Evolutionary conservation across 1,139 yeast species (phyloP).

Genomic region (Taiozyma sp.): DNA sequence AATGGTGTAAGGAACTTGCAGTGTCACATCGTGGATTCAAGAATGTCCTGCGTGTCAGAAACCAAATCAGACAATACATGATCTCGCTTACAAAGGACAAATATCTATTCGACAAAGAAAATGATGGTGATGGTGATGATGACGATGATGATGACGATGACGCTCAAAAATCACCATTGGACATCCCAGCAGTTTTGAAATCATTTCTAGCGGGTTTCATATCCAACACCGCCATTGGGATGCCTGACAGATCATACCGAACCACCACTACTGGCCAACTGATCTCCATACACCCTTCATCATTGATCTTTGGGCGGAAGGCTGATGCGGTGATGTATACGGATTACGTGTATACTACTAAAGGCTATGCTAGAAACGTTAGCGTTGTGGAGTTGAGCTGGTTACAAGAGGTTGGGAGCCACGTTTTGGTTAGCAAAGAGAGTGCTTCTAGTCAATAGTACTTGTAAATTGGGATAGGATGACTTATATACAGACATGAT

Average conservation of each 20-base stretch:
- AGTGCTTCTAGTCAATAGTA: not conserved
- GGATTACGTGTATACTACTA: slow-evolving; percentile 89
- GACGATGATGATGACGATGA: slow-evolving; percentile 23
- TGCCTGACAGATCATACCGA: slow-evolving; percentile 91
- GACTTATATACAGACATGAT: too few relatives aligned
- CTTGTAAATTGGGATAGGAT: not conserved
- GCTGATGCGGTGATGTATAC: slow-evolving; percentile 90
- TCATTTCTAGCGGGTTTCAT: slow-evolving; percentile 80
- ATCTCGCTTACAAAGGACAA: slow-evolving; percentile 20
- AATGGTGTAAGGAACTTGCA: slow-evolving; percentile 81
- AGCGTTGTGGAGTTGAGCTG: slow-evolving; percentile 80
- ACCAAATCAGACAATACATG: slow-evolving; percentile 76
- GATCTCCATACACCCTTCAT: slow-evolving; percentile 89
- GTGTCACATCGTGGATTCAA: slow-evolving; percentile 77
- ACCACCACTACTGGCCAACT: slow-evolving; percentile 78
- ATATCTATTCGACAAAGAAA: slow-evolving; percentile 26
- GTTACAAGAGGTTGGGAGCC: slow-evolving; percentile 61
- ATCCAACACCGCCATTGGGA: slow-evolving; percentile 85
- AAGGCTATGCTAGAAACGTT: slow-evolving; percentile 89
- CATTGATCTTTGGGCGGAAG: slow-evolving; percentile 77
- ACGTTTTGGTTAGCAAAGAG: slow-evolving; percentile 15
- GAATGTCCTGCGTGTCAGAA: slow-evolving; percentile 70
- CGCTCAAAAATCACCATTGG: slow-evolving; percentile 30
- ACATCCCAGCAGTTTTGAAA: slow-evolving; percentile 61
- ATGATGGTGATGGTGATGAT: slow-evolving; percentile 22